Evolutionary conservation across 192 early-diverging fungal genomes (phyloP).

Genomic region (Coemansia sp.): DNA sequence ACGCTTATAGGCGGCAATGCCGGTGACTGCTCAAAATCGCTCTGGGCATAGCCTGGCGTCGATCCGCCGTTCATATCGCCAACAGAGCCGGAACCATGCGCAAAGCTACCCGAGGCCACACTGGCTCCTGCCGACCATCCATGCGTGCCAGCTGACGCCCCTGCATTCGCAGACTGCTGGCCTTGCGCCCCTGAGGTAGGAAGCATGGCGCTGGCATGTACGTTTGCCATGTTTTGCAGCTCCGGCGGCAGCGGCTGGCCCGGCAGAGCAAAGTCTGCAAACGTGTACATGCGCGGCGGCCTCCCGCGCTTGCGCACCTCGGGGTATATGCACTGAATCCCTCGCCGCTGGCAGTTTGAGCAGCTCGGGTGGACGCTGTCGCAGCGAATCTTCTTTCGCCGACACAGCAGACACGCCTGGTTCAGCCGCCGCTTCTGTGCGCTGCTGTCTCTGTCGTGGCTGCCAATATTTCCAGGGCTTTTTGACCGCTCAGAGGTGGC

Average conservation of each 20-base stretch:
- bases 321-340: conserved; percentile 52
- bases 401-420: conserved; percentile 50
- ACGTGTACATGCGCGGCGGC: conserved; percentile 51
- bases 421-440: conserved; percentile 49
- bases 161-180: neutral
- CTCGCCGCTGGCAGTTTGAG: conserved; percentile 47
- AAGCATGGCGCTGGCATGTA: conserved; percentile 43
- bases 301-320: conserved; percentile 49
- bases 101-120: neutral
- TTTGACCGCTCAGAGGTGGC: neutral
- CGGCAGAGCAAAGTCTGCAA: conserved; percentile 47
- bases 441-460: conserved; percentile 9
- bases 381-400: conserved; percentile 52
- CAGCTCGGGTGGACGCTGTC: conserved; percentile 49
- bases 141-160: neutral
- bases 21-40: conserved; percentile 18
- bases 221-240: conserved; percentile 30
- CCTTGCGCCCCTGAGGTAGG: neutral
- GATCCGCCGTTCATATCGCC: conserved; percentile 20
- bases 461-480: conserved; percentile 1
- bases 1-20: conserved; percentile 30
- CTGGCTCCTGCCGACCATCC: conserved; percentile 8
- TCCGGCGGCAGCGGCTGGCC: conserved; percentile 51
- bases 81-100: neutral
- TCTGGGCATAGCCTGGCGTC: neutral